These are phyloP conservation scores for Chytriomyces sp. DNA, from an alignment of 192 early-diverging fungal species.

Conservation along the genomic window DNA sequence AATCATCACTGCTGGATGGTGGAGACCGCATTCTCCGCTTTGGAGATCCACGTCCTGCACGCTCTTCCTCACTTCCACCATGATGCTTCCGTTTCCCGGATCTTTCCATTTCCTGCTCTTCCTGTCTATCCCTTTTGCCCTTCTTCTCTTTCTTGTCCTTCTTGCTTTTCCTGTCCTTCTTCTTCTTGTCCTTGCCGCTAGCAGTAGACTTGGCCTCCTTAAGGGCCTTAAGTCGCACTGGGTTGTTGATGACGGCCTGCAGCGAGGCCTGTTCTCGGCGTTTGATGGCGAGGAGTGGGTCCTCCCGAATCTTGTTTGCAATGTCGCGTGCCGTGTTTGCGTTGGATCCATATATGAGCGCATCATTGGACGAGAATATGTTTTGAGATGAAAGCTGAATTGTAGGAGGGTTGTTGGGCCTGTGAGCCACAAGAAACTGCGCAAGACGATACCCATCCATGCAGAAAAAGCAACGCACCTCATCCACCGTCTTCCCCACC, in stretches of 20 bases:
- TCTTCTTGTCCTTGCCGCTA: constrained; percentile 53
- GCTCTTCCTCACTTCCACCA: constrained; percentile 20
- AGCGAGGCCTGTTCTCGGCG: constrained; percentile 80
- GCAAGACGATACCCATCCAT: constrained; percentile 18
- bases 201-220: constrained; percentile 44
- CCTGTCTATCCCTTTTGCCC: constrained; percentile 32
- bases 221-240: constrained; percentile 62
- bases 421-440: neutral
- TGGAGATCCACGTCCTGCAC: constrained; percentile 2
- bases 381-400: constrained; percentile 29
- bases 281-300: constrained; percentile 89
- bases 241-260: constrained; percentile 74
- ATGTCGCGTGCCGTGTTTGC: constrained; percentile 83
- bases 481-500: constrained; percentile 42
- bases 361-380: constrained; percentile 23
- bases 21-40: constrained; percentile 5
- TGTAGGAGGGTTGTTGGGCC: neutral
- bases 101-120: constrained; percentile 26
- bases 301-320: constrained; percentile 84
- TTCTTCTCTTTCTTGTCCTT: constrained; percentile 54
- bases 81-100: constrained; percentile 24
- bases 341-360: constrained; percentile 47
- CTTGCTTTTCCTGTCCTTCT: constrained; percentile 52
- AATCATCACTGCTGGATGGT: constrained; percentile 5
- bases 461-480: constrained; percentile 32